Evolutionary conservation across 139 green algal genomes (phyloP), one percentile per base, ranked within the genome.

Genomic region (Parachlorella kessleri): DNA sequence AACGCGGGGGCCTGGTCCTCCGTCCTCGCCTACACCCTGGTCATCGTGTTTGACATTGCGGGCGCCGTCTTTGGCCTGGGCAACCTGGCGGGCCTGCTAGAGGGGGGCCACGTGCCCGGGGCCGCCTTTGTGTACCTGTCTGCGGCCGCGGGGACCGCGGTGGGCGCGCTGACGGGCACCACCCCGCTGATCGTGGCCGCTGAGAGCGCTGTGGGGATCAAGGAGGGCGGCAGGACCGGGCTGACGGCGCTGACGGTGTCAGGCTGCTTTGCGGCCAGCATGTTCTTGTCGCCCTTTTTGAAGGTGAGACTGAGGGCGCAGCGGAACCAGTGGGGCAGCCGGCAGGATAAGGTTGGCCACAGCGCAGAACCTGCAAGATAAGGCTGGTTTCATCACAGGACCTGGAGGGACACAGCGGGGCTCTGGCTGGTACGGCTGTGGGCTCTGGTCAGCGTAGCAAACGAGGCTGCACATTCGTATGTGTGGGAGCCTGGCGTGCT

Each of bases 171-270:
- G 30, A 75, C 93, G 72, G 89, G 92, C 68, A 91, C 81, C 39
- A 90, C 86, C n/a, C 90, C 90, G 0, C 55, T 93, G 7, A 93
- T 88, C 9, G 88, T 89, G 1, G 92, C 90, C 77, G 81, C 88
- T 3, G 91, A 95, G 41, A 66, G 41, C 70, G 70, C 70, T 6
- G 40, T 54, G 70, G 70, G 70, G 41, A 65, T 75, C 41, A 64
- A 83, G 21, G 91, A 94, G 70, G 91, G 91, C 32, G 91, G 87
- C 4, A 80, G 91, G 63, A 95, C 91, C 1, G 87, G 87, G 2
- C 33, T 92, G 28, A 83, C 84, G 3, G 88, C 88, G 0, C 26
- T 89, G 32, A 76, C 87, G 18, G 83, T 84, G 53, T 26, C 83
- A 1, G 66, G 36, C 54, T 91, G 81, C 76, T 91, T 91, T 72